A percentile compares a stretch with the other conserved stretches of the same genome.
Conservation (phyloP, 2,329 filamentous ascomycete species). For the Paraphoma sp. region DNA sequence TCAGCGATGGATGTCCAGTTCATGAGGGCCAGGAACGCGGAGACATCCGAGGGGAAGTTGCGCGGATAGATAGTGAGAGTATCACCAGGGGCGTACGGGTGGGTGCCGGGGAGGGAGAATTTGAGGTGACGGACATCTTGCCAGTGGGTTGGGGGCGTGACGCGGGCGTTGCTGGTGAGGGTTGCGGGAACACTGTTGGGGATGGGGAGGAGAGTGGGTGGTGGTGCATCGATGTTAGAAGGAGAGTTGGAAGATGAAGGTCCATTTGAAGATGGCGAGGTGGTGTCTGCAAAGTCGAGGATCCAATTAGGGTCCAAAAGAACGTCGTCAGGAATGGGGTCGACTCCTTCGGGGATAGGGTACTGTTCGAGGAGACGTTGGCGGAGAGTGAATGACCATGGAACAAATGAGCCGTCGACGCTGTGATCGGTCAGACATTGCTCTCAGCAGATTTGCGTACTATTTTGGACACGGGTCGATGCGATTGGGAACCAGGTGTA, state of each 20-base stretch:
- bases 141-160: slow-evolving; percentile 82
- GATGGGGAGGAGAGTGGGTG: slow-evolving; percentile 52
- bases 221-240: slow-evolving; percentile 32
- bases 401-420: slow-evolving; percentile 80
- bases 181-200: slow-evolving; percentile 65
- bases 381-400: slow-evolving; percentile 75
- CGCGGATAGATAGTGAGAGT: slow-evolving; percentile 84
- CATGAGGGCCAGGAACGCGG: slow-evolving; percentile 79
- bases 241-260: background rate
- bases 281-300: slow-evolving; percentile 51
- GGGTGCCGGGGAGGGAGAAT: slow-evolving; percentile 56
- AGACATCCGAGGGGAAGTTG: slow-evolving; percentile 83
- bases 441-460: background rate
- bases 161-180: slow-evolving; percentile 69
- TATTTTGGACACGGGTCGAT: too few relatives aligned
- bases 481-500: too few relatives aligned
- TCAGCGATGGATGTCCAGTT: slow-evolving; percentile 79
- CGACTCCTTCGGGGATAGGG: slow-evolving; percentile 70
- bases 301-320: slow-evolving; percentile 79
- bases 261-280: slow-evolving; percentile 2
- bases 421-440: slow-evolving; percentile 53
- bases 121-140: slow-evolving; percentile 90
- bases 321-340: slow-evolving; percentile 75
- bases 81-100: slow-evolving; percentile 73
- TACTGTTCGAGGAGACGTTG: slow-evolving; percentile 70